Conservation (phyloP, 2,329 filamentous ascomycete species). For the Karstenula rhodostoma region DNA sequence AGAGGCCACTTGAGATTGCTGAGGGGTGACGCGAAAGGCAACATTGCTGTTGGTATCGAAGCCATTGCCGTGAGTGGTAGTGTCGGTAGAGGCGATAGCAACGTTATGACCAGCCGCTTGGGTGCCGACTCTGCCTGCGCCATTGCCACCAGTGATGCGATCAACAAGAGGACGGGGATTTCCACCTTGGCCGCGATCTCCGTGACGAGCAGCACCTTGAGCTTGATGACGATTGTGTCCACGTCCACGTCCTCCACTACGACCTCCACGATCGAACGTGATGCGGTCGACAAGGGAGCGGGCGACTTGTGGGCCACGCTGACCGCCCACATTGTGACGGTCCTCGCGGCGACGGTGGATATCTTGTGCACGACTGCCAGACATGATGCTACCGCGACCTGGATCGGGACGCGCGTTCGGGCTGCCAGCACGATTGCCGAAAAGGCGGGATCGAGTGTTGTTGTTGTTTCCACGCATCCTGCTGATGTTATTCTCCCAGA, state of each 20-base stretch:
- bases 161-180: neutral
- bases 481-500: neutral
- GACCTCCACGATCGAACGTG: neutral
- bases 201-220: neutral
- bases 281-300: constrained; percentile 10
- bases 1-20: neutral
- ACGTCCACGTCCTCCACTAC: neutral
- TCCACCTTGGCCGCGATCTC: neutral
- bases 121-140: neutral
- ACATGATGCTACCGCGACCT: constrained; percentile 12
- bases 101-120: neutral
- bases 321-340: neutral
- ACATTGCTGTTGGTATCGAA: neutral
- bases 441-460: neutral
- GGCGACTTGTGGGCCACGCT: neutral
- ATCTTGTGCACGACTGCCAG: constrained; percentile 8
- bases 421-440: neutral
- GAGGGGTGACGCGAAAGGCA: neutral
- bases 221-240: neutral
- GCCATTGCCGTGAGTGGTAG: neutral
- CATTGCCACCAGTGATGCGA: neutral
- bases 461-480: neutral
- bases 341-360: constrained; percentile 7
- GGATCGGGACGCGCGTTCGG: constrained; percentile 10
- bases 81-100: neutral